Evolutionary conservation across 2,329 filamentous ascomycete genomes (phyloP).

Genomic region (Clarireedia sp.): DNA sequence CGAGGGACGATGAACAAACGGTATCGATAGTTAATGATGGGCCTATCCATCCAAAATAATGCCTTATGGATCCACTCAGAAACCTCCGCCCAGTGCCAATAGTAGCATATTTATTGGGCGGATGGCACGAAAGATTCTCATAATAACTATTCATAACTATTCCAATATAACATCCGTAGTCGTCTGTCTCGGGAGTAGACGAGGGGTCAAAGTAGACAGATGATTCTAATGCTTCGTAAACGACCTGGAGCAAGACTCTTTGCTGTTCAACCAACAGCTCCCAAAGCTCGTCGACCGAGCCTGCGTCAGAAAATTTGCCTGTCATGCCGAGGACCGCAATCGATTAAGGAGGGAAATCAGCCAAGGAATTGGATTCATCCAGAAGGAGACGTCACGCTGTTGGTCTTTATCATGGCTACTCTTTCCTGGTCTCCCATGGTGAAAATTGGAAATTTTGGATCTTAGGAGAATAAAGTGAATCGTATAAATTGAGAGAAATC

Average conservation of each 20-base stretch:
- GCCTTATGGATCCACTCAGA: constrained; percentile 27
- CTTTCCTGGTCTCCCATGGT: no score
- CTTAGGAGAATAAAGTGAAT: no score
- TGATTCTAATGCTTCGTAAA: constrained; percentile 73
- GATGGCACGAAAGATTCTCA: constrained; percentile 14
- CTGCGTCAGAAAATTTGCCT: no score
- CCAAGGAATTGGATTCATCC: no score
- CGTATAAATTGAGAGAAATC: no score
- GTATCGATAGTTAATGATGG: constrained; percentile 33
- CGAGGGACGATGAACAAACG: constrained; percentile 32
- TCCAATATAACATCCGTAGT: constrained; percentile 16
- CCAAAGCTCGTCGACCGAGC: no score
- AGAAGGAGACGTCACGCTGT: no score
- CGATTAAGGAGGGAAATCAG: no score
- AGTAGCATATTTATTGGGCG: constrained; percentile 15
- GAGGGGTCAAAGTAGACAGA: constrained; percentile 41
- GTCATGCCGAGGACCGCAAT: no score
- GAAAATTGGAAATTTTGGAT: no score
- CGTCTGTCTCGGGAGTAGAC: constrained; percentile 32
- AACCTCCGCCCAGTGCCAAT: constrained; percentile 16
- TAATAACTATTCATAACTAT: constrained; percentile 13
- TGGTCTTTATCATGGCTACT: no score
- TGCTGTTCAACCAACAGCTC: constrained; percentile 42
- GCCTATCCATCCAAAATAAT: constrained; percentile 33
- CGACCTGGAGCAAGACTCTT: constrained; percentile 64